Percentiles rank a stretch among this genome's conserved stretches.
These are phyloP conservation scores for Croton laevigatus DNA, from an alignment of 441 rosid genomes.

Conservation along the genomic window DNA sequence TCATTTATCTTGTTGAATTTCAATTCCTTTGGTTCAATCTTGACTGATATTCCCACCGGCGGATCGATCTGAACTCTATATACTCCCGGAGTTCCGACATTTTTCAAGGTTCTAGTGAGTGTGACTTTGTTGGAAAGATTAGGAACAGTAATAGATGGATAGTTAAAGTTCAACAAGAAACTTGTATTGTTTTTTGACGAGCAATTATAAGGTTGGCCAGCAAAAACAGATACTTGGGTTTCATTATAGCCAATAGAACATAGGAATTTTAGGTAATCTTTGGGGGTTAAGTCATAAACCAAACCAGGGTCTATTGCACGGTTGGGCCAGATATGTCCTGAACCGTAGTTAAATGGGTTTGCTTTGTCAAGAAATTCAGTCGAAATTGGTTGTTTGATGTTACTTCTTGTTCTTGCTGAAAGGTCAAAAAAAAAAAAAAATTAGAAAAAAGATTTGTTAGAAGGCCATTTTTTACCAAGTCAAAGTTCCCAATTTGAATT, in stretches of 20 bases:
- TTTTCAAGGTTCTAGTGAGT: constrained; percentile 34
- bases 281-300: constrained; percentile 25
- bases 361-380: constrained; percentile 6
- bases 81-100: constrained; percentile 35
- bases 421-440: not conserved
- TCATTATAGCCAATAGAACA: constrained; percentile 32
- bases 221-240: constrained; percentile 15
- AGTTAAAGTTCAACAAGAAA: constrained; percentile 30
- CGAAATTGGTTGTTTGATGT: constrained; percentile 4
- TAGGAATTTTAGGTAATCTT: constrained; percentile 27
- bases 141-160: constrained; percentile 48
- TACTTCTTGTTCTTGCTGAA: constrained; percentile 29
- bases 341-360: constrained; percentile 29
- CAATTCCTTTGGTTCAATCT: constrained; percentile 16
- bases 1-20: constrained; percentile 16
- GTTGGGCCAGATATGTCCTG: constrained; percentile 35
- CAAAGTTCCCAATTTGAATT: too few relatives aligned
- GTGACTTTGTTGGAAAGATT: constrained; percentile 21
- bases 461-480: too few relatives aligned
- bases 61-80: constrained; percentile 14
- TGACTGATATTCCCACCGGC: constrained; percentile 14
- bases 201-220: constrained; percentile 25
- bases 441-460: too few relatives aligned
- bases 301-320: constrained; percentile 29
- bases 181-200: constrained; percentile 12